Evolutionary conservation across 768 basidiomycete species (phyloP).

Genomic region (Postia placenta): DNA sequence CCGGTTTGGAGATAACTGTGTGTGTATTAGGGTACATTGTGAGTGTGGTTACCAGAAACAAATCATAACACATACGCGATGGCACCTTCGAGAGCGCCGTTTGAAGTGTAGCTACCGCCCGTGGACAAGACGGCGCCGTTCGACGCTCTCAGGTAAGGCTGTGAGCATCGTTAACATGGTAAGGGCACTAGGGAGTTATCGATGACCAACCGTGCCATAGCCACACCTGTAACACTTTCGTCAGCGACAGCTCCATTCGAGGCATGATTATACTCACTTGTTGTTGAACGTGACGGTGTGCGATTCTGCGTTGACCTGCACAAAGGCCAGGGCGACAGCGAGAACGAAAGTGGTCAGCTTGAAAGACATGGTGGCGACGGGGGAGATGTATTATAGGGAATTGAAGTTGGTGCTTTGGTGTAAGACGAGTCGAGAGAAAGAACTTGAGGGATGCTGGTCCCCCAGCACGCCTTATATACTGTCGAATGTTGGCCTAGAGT

Average conservation of each 20-base stretch:
- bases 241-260: background rate
- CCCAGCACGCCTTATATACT: background rate
- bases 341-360: background rate
- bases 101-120: constrained; percentile 26
- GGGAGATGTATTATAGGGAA: background rate
- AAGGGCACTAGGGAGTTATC: background rate
- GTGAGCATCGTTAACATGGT: constrained; percentile 12
- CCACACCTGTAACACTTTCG: background rate
- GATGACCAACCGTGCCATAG: background rate
- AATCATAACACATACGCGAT: too few relatives aligned
- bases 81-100: constrained; percentile 24
- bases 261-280: constrained; percentile 22
- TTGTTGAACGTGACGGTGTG: constrained; percentile 38
- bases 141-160: background rate
- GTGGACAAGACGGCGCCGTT: constrained; percentile 27
- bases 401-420: background rate
- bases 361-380: background rate
- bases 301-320: constrained; percentile 27
- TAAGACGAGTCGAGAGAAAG: background rate
- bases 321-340: background rate
- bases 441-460: background rate
- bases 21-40: too few relatives aligned
- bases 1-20: background rate
- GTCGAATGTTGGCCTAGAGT: too few relatives aligned
- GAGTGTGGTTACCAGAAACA: too few relatives aligned